Conservation (phyloP, 768 basidiomycete species). For the Trametes cubensis region DNA sequence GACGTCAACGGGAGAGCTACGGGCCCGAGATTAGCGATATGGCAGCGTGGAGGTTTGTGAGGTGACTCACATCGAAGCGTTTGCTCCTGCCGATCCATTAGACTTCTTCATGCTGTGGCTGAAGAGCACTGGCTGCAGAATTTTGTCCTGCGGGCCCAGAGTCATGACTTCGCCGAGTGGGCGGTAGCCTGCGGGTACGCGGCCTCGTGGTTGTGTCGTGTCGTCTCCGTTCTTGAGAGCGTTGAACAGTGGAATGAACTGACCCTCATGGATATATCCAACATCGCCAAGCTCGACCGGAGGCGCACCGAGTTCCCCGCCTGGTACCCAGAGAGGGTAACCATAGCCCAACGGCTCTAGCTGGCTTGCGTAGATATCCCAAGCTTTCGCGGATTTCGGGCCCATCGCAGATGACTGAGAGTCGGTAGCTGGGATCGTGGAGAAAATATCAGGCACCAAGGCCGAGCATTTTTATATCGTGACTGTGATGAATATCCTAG, state of each 20-base stretch:
- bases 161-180: not conserved
- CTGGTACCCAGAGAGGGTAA: constrained; percentile 3
- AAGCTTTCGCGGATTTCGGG: not conserved
- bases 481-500: no score
- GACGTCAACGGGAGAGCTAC: not conserved
- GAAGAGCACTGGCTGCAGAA: not conserved
- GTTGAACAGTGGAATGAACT: constrained; percentile 15
- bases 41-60: not conserved
- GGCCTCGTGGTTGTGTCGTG: not conserved
- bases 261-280: constrained; percentile 8
- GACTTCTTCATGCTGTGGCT: constrained; percentile 6
- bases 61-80: not conserved
- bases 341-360: not conserved
- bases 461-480: no score
- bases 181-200: not conserved
- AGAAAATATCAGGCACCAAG: no score
- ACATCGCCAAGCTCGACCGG: constrained; percentile 13
- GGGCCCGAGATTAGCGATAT: not conserved
- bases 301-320: not conserved
- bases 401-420: no score
- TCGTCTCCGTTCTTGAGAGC: not conserved
- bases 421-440: no score
- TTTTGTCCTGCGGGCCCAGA: constrained; percentile 2
- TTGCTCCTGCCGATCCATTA: not conserved
- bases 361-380: constrained; percentile 10